Evolutionary conservation across 1,284 basidiomycete genomes (phyloP).

Genomic region (Phylloboletellus chloephorus): DNA sequence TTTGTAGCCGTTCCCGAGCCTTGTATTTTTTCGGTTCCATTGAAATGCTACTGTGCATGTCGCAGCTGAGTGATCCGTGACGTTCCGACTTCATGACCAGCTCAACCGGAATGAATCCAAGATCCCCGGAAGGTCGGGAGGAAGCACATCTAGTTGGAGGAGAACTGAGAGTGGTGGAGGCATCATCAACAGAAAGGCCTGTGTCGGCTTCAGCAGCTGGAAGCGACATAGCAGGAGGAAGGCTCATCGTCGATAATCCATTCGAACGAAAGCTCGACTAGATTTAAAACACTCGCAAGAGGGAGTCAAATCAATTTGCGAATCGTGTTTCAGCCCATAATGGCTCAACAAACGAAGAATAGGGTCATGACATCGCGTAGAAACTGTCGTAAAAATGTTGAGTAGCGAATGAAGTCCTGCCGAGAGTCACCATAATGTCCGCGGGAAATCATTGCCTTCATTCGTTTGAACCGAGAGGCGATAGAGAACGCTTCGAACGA

Average conservation of each 20-base stretch:
- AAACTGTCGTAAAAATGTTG: neutral
- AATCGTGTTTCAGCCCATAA: conserved; percentile 1
- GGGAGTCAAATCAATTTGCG: neutral
- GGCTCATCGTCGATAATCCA: conserved; percentile 7
- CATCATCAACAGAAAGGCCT: neutral
- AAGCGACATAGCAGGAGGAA: neutral
- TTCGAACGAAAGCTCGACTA: neutral
- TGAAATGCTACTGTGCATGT: neutral
- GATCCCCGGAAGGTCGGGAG: neutral
- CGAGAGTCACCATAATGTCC: no score
- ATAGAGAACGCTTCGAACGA: neutral
- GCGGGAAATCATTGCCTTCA: neutral
- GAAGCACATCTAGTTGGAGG: conserved; percentile 2
- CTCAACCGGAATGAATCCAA: neutral
- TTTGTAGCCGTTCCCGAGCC: conserved; percentile 20
- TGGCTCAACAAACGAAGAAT: conserved; percentile 3
- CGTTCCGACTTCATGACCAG: neutral
- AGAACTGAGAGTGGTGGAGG: neutral
- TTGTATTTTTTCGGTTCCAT: conserved; percentile 7
- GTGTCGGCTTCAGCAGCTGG: neutral
- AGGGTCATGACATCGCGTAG: conserved; percentile 1
- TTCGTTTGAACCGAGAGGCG: neutral
- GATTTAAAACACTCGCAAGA: conserved; percentile 1
- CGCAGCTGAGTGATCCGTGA: neutral
- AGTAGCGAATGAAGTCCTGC: neutral